phyloP scores from a whole-genome alignment of 257 asterid genomes.

The Plectranthus barbatus region DNA sequence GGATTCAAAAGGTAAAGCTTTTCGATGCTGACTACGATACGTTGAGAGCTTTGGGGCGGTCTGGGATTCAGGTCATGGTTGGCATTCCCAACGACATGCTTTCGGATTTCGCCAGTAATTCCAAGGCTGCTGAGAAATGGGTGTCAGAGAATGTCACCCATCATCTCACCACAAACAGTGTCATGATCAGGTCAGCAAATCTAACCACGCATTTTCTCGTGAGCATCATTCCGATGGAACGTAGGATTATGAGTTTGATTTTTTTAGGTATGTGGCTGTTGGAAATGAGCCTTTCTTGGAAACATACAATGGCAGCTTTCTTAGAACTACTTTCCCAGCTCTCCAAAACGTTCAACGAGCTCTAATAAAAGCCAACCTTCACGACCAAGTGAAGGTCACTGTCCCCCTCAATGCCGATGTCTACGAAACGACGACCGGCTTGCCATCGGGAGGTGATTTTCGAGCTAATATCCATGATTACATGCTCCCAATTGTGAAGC shows the following conservation, averaged over 20 bases:
- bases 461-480: slow-evolving; percentile 39
- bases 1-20: slow-evolving; percentile 79
- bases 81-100: slow-evolving; percentile 94
- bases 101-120: slow-evolving; percentile 36
- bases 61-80: slow-evolving; percentile 87
- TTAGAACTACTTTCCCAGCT: slow-evolving; percentile 45
- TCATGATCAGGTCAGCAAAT: slow-evolving; percentile 53
- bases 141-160: slow-evolving; percentile 62
- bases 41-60: slow-evolving; percentile 50
- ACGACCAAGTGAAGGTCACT: slow-evolving; percentile 46
- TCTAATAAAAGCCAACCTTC: slow-evolving; percentile 33
- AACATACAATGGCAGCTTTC: slow-evolving; percentile 53
- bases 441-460: slow-evolving; percentile 56
- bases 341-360: slow-evolving; percentile 41
- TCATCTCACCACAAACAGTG: slow-evolving; percentile 40
- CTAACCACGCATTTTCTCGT: background rate
- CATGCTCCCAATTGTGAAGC: slow-evolving; percentile 34
- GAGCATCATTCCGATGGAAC: too few species aligned
- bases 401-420: slow-evolving; percentile 56
- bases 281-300: slow-evolving; percentile 66
- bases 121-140: slow-evolving; percentile 77
- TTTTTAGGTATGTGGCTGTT: slow-evolving; percentile 50
- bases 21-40: slow-evolving; percentile 77
- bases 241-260: background rate
- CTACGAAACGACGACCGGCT: slow-evolving; percentile 18